Evolutionary conservation across 176 grass and related monocot species (phyloP), one percentile per base, ranked within the genome.

Genomic region (Tuctoria greenei): DNA sequence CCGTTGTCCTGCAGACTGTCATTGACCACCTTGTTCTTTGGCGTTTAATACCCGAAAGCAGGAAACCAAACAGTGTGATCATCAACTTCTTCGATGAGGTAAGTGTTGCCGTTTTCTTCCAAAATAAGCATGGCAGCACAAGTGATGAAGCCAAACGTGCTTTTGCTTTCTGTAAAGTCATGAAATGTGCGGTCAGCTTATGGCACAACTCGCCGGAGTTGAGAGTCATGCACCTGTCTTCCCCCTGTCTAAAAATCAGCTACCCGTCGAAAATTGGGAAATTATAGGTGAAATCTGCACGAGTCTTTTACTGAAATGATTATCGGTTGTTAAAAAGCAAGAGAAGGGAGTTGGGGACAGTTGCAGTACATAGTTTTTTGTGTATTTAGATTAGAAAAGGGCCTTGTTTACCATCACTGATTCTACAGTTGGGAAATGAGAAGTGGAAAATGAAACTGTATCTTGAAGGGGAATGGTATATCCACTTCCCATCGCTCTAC

Each of bases 11-110:
- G 56, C 91, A 99, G 87, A 84, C 84, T 79, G 92, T 95, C 65
- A 99, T 95, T 64, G 92, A 99, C 76, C 92, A 95, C 70, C 82
- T 99, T 74, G 89, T 99, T 79, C 84, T 93, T 79, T 99, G 96
- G 96, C 96, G 83, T 86, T 78, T 99, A 77, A 88, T 99, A 88
- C 96, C 96, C 78, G 92, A 99, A 70, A 92, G 80, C 73, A 93
- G 87, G 85, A 95, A 92, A 50, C 96, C 96, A 47, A 95, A 95
- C 80, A 90, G 96, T 78, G 90, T 93, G 70, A 83, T 99, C 79
- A 95, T 99, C 82, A 99, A 99, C 67, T 99, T 99, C 87, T 95
- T 99, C 67, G 96, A 99, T 82, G 96, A 95, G 92, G 96, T 99
- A 91, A 42, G 74, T 55, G 43, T 26, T 66, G 63, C 14, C 71